phyloP scores from a whole-genome alignment of 495 filamentous ascomycete genomes.

The Glutinoglossum americanum region DNA sequence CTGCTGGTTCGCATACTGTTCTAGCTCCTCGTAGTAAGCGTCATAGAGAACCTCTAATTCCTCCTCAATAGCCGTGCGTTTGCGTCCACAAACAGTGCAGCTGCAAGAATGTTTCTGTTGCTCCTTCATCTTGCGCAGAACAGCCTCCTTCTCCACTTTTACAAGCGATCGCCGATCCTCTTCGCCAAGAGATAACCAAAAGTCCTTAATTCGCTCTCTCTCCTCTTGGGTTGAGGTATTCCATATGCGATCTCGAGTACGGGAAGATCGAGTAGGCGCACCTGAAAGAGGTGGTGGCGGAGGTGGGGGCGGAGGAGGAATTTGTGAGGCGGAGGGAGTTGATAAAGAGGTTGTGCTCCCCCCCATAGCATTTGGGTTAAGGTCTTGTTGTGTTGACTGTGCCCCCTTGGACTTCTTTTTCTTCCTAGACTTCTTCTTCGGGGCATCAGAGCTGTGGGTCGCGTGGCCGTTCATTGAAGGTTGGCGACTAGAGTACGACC shows the following conservation, averaged over 20 bases:
- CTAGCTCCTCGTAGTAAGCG: constrained; percentile 94
- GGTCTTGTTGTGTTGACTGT: not conserved
- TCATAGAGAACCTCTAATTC: constrained; percentile 98
- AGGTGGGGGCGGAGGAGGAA: constrained; percentile 8
- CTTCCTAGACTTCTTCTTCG: constrained; percentile 6
- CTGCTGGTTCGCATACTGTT: constrained; percentile 88
- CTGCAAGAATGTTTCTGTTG: constrained; percentile 99
- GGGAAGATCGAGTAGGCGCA: constrained; percentile 13
- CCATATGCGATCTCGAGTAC: constrained; percentile 72
- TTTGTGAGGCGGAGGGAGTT: constrained; percentile 1
- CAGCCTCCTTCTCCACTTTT: constrained; percentile 96
- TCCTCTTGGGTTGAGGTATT: constrained; percentile 87
- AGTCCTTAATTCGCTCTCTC: constrained; percentile 89
- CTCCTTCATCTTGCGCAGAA: constrained; percentile 98
- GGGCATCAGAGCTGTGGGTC: not conserved
- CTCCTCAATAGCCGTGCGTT: constrained; percentile 93
- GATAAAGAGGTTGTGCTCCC: constrained; percentile 1
- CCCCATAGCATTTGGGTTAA: not conserved
- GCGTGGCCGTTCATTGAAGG: not conserved
- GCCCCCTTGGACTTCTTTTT: constrained; percentile 6
- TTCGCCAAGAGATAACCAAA: constrained; percentile 93
- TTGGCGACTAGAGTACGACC: not conserved
- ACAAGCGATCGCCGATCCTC: constrained; percentile 83
- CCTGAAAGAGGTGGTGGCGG: constrained; percentile 11
- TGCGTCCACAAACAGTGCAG: constrained; percentile 90